Conservation (phyloP, 176 grass and related monocot species). For the Rhynchospora breviuscula region DNA sequence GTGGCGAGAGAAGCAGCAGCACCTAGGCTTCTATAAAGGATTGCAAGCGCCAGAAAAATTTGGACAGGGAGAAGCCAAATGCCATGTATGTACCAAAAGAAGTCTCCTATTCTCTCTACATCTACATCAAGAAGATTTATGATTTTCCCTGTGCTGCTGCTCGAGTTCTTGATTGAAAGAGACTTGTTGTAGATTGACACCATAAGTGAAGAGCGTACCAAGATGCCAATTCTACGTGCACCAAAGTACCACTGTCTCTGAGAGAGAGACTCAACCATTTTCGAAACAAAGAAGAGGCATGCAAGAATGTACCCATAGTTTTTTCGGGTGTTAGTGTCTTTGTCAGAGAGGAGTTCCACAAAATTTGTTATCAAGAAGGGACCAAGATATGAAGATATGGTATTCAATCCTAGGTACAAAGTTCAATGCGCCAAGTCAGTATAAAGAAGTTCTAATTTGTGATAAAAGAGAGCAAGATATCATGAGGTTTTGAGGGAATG, state of each 20-base stretch:
- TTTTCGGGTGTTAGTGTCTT: constrained; percentile 24
- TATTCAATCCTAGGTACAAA: constrained; percentile 61
- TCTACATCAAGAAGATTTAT: constrained; percentile 82
- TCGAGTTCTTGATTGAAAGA: constrained; percentile 54
- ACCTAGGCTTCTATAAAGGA: constrained; percentile 63
- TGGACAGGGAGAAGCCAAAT: constrained; percentile 84
- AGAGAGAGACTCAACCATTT: constrained; percentile 78
- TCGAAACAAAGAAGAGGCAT: constrained; percentile 63
- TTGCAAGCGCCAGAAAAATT: constrained; percentile 57
- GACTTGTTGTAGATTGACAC: constrained; percentile 63
- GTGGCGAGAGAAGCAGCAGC: constrained; percentile 57
- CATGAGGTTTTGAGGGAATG: not conserved
- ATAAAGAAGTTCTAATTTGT: not conserved
- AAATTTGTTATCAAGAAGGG: constrained; percentile 79
- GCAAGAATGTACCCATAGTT: constrained; percentile 49
- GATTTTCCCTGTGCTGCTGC: constrained; percentile 42
- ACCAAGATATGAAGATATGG: constrained; percentile 57
- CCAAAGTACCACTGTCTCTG: constrained; percentile 92
- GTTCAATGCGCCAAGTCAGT: not conserved
- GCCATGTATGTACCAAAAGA: constrained; percentile 83
- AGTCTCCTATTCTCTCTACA: constrained; percentile 69
- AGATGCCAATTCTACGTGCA: constrained; percentile 59
- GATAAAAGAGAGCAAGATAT: not conserved
- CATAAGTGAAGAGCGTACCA: constrained; percentile 64
- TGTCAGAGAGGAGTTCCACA: constrained; percentile 61